Conservation (phyloP, 108 stramenopile genomes). For the Fistulifera pelliculosa region DNA sequence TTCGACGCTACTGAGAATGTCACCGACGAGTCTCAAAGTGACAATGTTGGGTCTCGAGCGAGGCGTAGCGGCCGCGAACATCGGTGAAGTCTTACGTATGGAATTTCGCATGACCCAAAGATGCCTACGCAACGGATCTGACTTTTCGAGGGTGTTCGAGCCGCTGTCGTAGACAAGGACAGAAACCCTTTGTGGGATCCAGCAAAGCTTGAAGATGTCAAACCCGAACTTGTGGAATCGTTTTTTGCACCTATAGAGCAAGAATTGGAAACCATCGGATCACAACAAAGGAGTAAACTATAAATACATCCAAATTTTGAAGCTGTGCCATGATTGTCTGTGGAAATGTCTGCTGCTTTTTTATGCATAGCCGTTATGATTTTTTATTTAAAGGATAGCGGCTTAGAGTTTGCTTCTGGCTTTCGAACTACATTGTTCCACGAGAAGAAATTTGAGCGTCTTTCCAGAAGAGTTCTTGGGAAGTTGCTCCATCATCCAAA, state of each 20-base stretch:
- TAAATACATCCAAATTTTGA: too few species aligned
- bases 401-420: conserved; percentile 5
- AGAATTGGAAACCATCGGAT: conserved; percentile 7
- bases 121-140: conserved; percentile 38
- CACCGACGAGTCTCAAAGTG: conserved; percentile 71
- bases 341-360: too few species aligned
- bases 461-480: conserved; percentile 77
- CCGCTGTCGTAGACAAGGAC: conserved; percentile 92
- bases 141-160: conserved; percentile 96
- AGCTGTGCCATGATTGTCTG: too few species aligned
- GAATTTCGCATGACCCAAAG: conserved; percentile 76
- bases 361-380: too few species aligned
- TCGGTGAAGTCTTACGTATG: conserved; percentile 67
- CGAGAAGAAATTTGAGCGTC: conserved; percentile 44
- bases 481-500: conserved; percentile 38
- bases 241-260: conserved; percentile 57
- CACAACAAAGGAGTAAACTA: too few species aligned
- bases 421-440: conserved; percentile 7
- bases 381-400: too few species aligned
- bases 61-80: not conserved
- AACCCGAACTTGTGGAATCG: conserved; percentile 37
- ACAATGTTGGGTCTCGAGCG: conserved; percentile 58
- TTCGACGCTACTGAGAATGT: conserved; percentile 44
- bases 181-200: conserved; percentile 80
- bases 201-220: conserved; percentile 38